Evolutionary conservation across 2,329 filamentous ascomycete genomes (phyloP).

Genomic region (Monosporascus sp.): DNA sequence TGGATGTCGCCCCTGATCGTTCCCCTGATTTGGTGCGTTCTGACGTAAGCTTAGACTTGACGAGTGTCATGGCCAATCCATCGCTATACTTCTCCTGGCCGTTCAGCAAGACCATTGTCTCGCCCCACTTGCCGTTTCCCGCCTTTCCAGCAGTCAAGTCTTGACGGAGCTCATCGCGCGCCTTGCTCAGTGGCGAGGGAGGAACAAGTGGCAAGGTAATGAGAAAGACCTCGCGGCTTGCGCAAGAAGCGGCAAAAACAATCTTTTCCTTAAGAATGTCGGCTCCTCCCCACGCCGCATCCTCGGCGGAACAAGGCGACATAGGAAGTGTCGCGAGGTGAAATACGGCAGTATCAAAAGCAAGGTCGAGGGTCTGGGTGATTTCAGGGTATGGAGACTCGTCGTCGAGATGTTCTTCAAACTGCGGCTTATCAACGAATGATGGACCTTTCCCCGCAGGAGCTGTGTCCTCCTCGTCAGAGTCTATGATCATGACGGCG

Average conservation of each 20-base stretch:
- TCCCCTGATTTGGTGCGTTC: conserved; percentile 35
- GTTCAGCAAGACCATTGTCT: conserved; percentile 48
- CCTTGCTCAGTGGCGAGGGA: conserved; percentile 56
- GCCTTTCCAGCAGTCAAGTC: conserved; percentile 49
- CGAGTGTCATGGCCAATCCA: conserved; percentile 51
- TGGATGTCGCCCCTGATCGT: conserved; percentile 25
- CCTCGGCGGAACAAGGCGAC: conserved; percentile 42
- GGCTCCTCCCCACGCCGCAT: conserved; percentile 42
- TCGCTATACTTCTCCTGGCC: conserved; percentile 51
- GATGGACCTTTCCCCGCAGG: conserved; percentile 16
- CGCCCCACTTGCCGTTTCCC: conserved; percentile 60
- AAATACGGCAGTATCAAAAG: conserved; percentile 50
- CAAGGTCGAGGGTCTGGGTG: conserved; percentile 57
- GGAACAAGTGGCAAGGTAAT: conserved; percentile 57
- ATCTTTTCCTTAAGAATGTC: conserved; percentile 52
- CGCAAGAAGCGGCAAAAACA: conserved; percentile 57
- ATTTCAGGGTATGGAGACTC: conserved; percentile 50
- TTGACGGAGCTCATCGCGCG: conserved; percentile 46
- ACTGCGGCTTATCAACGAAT: conserved; percentile 52
- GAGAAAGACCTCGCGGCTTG: conserved; percentile 51
- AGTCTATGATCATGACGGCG: conserved; percentile 59
- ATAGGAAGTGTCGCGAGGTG: conserved; percentile 54
- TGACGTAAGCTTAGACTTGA: conserved; percentile 33
- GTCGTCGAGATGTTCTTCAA: conserved; percentile 47
- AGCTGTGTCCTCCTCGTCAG: conserved; percentile 50